Base-by-base conservation (phyloP, 768 basidiomycete genomes). In the Pseudohyphozyma bogoriensis region DNA sequence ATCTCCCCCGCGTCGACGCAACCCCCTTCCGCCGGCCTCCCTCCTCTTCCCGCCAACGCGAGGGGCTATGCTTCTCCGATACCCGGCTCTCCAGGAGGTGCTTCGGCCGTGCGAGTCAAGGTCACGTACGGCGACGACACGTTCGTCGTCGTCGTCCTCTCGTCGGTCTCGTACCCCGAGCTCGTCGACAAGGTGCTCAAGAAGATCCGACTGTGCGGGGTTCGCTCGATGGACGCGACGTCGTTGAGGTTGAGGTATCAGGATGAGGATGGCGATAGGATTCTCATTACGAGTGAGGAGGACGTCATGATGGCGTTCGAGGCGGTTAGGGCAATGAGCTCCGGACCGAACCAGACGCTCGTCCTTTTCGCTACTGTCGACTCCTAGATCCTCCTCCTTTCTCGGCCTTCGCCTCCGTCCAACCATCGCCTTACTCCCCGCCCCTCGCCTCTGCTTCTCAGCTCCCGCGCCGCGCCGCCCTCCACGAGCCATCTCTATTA, bases 291-390 rank as follows among this genome's bases (percentile, higher is more conserved):
- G 20, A 89, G 87, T 47, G 89, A 89, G 37, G 90, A 93, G 73
- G 90, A 93, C 72, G 86, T 92, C 37, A 86, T 89, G 68, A 89
- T 93, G 82, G 90, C 90, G 40, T 91, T 93, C 66, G 89, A 91
- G 47, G 47, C 47, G 29, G 29, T 31, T 10, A 28, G 47, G 16
- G 31, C 16, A 22, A 50, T 50, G 47, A 33, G 47, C 47, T 9
- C 28, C 29, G 31, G 47, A 31, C 24, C 29, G 31, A 22, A 9
- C 29, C 47, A 50, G 47, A 33, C 47, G 47, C 31, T 50, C 29
- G 47, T 50, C 47, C 47, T 50, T 31, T 50, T 50, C 47, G 47
- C 47, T 18, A 50, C 28, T 12, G 47, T 50, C 31, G 47, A 50
- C 31, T 20, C 28, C 31, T 29, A 20, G 28, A n/a, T 36, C 36